Base-by-base conservation (phyloP, 2,329 filamentous ascomycete genomes). In the Nemania sp. region DNA sequence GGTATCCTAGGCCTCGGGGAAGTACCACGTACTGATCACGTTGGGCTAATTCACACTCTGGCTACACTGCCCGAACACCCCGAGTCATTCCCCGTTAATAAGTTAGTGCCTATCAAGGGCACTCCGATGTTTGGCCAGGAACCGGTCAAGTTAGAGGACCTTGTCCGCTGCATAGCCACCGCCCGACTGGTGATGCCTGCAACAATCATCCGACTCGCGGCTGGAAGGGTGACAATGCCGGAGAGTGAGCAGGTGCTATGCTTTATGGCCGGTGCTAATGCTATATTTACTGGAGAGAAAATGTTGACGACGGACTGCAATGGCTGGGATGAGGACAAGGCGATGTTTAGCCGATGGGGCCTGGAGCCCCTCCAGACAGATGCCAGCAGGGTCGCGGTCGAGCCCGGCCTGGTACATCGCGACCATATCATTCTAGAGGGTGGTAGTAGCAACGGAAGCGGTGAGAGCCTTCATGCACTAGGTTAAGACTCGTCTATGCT, bases 231-330 rank as follows among this genome's bases (percentile, higher is more conserved):
- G 78, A 92, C 90, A 13, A 91, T 97, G 87, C 87, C 88, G 3
- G 94, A 97, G 82, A 93, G 96, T 81, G 91, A 97, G 83, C 94
- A 97, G 82, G 90, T 93, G 15, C 79, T 95, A 72, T 97, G 93
- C 80, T 97, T 97, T 82, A 90, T 93, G 87, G 93, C 93, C 0
- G 94, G 94, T 15, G 94, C 94, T 0, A 97, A 97, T 75, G 94
- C 94, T n/a, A 91, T 97, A 38, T 97, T 97, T 78, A 97, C 94
- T 0, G 94, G 94, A 8, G 94, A 97, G 83, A 97, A 95, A 86
- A 97, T 97, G 94, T 80, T 97, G 81, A 97, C 94, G 4, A 97
- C 94, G 0, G 92, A 94, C 65, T 97, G 93, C 78, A 94, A 93
- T 73, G 93, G 93, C 32, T 97, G 93, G 92, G 93, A 96, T 70